These are phyloP conservation scores for Canariomyces notabilis DNA, from an alignment of 2,329 filamentous ascomycete genomes.

Conservation along the genomic window DNA sequence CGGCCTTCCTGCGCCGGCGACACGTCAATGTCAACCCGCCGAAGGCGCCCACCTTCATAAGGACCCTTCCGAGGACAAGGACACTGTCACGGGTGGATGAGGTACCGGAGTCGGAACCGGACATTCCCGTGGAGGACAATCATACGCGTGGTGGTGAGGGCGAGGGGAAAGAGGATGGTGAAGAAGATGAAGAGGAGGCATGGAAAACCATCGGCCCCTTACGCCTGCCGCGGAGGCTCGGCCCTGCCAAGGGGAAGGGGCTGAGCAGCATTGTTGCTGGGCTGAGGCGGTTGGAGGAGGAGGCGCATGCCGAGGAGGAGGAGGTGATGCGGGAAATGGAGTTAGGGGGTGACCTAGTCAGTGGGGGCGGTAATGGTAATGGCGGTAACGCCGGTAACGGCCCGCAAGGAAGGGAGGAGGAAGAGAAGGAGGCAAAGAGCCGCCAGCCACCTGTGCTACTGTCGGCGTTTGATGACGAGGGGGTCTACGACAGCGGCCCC, in stretches of 20 bases:
- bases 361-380: neutral
- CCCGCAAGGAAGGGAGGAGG: neutral
- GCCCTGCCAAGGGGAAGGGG: conserved; percentile 50
- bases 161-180: conserved; percentile 46
- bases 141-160: conserved; percentile 36
- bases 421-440: neutral
- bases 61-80: too few species aligned
- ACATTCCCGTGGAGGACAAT: too few species aligned
- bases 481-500: conserved; percentile 50
- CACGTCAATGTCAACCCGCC: too few species aligned
- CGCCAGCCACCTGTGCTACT: conserved; percentile 38
- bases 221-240: conserved; percentile 52
- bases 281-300: conserved; percentile 64
- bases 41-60: conserved; percentile 41
- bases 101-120: too few species aligned
- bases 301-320: conserved; percentile 65
- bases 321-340: conserved; percentile 65
- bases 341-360: conserved; percentile 21
- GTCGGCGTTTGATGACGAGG: conserved; percentile 61
- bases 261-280: conserved; percentile 70
- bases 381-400: neutral
- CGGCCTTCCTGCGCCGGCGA: conserved; percentile 6
- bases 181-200: conserved; percentile 23
- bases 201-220: conserved; percentile 40
- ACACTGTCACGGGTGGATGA: too few species aligned